Evolutionary conservation across 2,329 filamentous ascomycete species (phyloP).

Genomic region (Parastagonospora nodorum): DNA sequence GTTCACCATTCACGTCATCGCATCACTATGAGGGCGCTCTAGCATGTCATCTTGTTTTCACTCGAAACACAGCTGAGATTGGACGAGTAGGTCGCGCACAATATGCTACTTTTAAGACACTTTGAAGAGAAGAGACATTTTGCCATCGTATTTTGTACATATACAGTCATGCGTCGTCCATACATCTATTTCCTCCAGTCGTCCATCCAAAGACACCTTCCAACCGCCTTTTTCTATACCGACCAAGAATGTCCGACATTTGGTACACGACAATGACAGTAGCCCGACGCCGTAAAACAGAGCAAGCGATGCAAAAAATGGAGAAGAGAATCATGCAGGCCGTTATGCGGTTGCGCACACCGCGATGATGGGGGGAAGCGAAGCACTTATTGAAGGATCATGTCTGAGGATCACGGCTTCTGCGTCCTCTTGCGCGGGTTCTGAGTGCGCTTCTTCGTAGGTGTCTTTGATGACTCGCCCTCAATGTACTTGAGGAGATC

Average conservation of each 20-base stretch:
- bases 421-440: constrained; percentile 12
- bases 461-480: constrained; percentile 58
- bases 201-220: constrained; percentile 2
- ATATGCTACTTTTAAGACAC: too few species aligned
- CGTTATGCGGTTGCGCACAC: too few species aligned
- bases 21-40: not conserved
- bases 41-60: not conserved
- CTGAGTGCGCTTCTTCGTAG: constrained; percentile 46
- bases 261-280: not conserved
- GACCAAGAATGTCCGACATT: not conserved
- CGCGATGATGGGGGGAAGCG: too few species aligned
- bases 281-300: constrained; percentile 1
- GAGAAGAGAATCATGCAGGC: too few species aligned
- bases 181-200: constrained; percentile 1
- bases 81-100: too few species aligned
- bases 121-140: constrained; percentile 6
- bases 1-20: not conserved
- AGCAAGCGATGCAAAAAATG: constrained; percentile 5
- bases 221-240: constrained; percentile 4
- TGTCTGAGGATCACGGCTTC: not conserved
- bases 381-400: too few species aligned
- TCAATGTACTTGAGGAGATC: constrained; percentile 95
- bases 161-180: constrained; percentile 8
- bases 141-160: constrained; percentile 8
- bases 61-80: too few species aligned